Evolutionary conservation across 305 asterid species (phyloP).

Genomic region (Vinca major): DNA sequence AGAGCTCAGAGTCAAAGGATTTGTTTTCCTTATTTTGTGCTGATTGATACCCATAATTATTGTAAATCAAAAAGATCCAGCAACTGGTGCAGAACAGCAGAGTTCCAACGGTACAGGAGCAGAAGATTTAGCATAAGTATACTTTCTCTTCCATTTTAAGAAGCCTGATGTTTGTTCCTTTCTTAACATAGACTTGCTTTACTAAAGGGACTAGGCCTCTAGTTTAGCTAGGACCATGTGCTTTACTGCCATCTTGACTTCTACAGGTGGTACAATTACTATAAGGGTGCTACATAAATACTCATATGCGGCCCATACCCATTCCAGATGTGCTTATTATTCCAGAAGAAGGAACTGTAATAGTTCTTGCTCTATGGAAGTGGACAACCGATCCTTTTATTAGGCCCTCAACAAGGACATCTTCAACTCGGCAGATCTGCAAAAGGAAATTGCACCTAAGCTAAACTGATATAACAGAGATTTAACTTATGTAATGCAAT

Average conservation of each 20-base stretch:
- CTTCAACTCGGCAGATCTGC: slow-evolving; percentile 98
- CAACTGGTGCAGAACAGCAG: no score
- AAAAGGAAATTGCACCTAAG: slow-evolving; percentile 14
- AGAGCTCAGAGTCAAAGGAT: not conserved
- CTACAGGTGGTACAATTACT: not conserved
- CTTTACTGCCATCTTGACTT: not conserved
- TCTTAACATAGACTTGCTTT: not conserved
- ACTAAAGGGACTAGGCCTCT: not conserved
- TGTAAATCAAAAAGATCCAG: no score
- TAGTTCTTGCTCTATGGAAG: slow-evolving; percentile 91
- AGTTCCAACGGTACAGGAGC: not conserved
- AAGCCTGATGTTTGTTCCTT: not conserved
- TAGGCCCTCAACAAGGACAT: slow-evolving; percentile 85
- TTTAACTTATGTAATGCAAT: slow-evolving; percentile 11
- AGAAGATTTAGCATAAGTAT: not conserved
- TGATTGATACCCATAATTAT: no score
- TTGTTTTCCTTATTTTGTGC: no score
- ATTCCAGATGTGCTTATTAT: slow-evolving; percentile 82
- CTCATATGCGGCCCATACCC: slow-evolving; percentile 46
- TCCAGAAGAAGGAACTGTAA: slow-evolving; percentile 64
- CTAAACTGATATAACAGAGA: slow-evolving; percentile 8
- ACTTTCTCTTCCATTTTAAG: not conserved
- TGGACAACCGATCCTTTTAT: slow-evolving; percentile 96
- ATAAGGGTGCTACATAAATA: not conserved
- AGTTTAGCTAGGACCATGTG: not conserved